Percentiles rank a stretch among this genome's conserved stretches.
These are phyloP conservation scores for Tetrapisispora namnaoensis DNA, from an alignment of 805 yeast species.

Conservation along the genomic window DNA sequence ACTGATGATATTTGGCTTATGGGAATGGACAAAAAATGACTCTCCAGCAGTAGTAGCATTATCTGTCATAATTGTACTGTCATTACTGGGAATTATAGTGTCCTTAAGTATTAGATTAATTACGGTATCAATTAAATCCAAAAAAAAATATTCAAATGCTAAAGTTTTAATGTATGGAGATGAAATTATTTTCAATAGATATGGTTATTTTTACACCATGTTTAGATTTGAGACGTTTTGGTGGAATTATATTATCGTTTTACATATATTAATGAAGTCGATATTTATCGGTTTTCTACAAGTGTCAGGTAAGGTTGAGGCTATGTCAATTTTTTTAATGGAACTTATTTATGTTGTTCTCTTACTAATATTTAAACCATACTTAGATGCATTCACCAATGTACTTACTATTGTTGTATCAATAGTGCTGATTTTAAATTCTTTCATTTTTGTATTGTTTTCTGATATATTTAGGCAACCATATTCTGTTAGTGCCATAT, in stretches of 20 bases:
- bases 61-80: constrained; percentile 59
- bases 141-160: constrained; percentile 56
- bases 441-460: constrained; percentile 78
- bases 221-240: constrained; percentile 71
- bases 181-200: constrained; percentile 56
- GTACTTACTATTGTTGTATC: constrained; percentile 61
- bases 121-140: constrained; percentile 52
- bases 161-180: constrained; percentile 84
- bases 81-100: constrained; percentile 48
- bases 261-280: constrained; percentile 55
- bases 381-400: constrained; percentile 74
- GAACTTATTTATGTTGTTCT: constrained; percentile 62
- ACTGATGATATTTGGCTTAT: constrained; percentile 65
- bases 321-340: constrained; percentile 61
- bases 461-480: constrained; percentile 77
- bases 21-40: constrained; percentile 77
- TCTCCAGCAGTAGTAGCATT: constrained; percentile 83
- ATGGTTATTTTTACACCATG: constrained; percentile 86
- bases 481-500: constrained; percentile 64
- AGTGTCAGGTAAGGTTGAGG: constrained; percentile 70
- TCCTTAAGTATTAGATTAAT: constrained; percentile 59
- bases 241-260: constrained; percentile 63
- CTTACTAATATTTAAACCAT: constrained; percentile 60
- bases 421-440: constrained; percentile 63
- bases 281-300: constrained; percentile 72